These are phyloP conservation scores for Camelina neglecta DNA, from an alignment of 345 rosid species.

Conservation along the genomic window DNA sequence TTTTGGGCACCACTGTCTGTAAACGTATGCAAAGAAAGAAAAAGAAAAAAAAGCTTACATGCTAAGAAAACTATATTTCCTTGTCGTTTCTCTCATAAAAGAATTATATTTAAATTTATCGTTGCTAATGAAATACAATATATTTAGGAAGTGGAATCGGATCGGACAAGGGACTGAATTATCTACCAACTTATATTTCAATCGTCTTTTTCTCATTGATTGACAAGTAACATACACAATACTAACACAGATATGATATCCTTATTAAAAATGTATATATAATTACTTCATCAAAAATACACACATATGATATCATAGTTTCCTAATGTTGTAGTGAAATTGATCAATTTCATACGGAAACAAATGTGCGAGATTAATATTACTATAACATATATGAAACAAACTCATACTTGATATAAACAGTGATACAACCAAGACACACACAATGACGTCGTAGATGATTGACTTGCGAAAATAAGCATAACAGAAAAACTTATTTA, in stretches of 20 bases:
- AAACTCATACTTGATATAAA: background rate
- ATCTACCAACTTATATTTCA: constrained; percentile 30
- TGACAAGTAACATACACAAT: constrained; percentile 17
- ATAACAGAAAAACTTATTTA: constrained; percentile 13
- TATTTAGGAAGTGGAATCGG: constrained; percentile 17
- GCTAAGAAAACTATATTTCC: constrained; percentile 43
- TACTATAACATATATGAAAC: constrained; percentile 1
- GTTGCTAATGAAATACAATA: constrained; percentile 12
- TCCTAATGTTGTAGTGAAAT: too few relatives aligned
- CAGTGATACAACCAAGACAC: constrained; percentile 27
- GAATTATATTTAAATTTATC: background rate
- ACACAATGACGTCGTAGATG: constrained; percentile 27
- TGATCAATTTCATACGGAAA: background rate
- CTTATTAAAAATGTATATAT: too few relatives aligned
- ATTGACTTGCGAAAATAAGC: constrained; percentile 29
- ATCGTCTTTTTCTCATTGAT: constrained; percentile 18
- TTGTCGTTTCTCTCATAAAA: constrained; percentile 35
- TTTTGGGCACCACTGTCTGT: constrained; percentile 32
- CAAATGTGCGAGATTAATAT: background rate
- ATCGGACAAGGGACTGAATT: constrained; percentile 30
- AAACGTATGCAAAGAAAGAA: constrained; percentile 17
- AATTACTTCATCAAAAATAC: too few relatives aligned
- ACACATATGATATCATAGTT: too few relatives aligned
- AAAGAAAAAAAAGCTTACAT: constrained; percentile 37
- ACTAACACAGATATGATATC: background rate